Base-by-base conservation (phyloP, 345 rosid genomes). In the Acer negundo region DNA sequence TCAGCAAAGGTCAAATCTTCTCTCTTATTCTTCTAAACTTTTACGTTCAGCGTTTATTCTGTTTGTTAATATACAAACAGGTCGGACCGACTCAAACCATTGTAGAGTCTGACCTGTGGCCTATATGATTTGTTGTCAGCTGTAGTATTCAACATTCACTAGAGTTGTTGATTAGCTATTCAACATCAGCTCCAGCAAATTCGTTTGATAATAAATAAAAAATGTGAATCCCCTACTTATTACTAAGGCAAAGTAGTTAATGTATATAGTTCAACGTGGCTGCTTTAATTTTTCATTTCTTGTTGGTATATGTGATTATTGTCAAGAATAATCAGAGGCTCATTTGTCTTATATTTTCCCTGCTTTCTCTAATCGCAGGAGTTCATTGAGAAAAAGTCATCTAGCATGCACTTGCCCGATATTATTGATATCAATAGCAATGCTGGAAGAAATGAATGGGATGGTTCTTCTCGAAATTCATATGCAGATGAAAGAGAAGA, bases 1-100 rank as follows among this genome's bases (percentile, higher is more conserved):
- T n/a, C 28, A 38, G 70, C 70, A 67, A 67, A 67, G 70, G 53
- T 42, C 26, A 59, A 59, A 59, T 59, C 13, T 59, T 19, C 26
- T 19, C 3, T 38, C 4, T 4, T 67, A 38, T 38, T 31, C 47
- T 42, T n/a, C 1, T 67, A 3, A 67, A 2, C 16, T 19, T 67
- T n/a, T 67, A 19, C 10, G 0, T 59, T 19, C 15, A 11, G 15
- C 10, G 13, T 59, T 59, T 59, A 20, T 20, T 59, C 2, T 59
- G 4, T 22, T 59, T 59, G 11, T 59, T 16, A n/a, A n/a, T 59
- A 53, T 59, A n/a, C 22, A n/a, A n/a, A 26, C n/a, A 49, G 3
- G 55, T 53, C 20, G 16, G 20, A 53, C 58, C 7, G 8, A 12
- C 16, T 53, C 58, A 53, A 19, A 53, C 58, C 7, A 11, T 53